Evolutionary conservation across 306 rosid species (phyloP).

Genomic region (Citrullus mucosospermus): DNA sequence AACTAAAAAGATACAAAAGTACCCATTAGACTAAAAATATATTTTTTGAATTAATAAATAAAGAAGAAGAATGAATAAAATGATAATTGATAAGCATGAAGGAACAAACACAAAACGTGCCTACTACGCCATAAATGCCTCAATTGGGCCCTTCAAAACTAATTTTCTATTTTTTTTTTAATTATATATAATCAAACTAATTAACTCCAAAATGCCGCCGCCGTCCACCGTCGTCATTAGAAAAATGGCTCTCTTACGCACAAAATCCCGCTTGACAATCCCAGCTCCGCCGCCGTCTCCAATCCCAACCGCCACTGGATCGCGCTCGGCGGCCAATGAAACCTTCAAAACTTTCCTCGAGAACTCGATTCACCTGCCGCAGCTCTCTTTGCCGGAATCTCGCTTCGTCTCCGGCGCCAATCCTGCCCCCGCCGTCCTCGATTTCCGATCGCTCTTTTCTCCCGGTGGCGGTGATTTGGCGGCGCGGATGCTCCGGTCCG

Average conservation of each 20-base stretch:
- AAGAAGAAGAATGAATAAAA: neutral
- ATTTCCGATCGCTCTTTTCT: slow-evolving; percentile 25
- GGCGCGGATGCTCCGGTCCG: slow-evolving; percentile 24
- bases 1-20: too few species aligned
- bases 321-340: slow-evolving; percentile 53
- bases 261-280: slow-evolving; percentile 5
- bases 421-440: slow-evolving; percentile 29
- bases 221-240: neutral
- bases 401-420: neutral
- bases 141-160: neutral
- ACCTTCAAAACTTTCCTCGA: slow-evolving; percentile 44
- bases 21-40: too few species aligned
- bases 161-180: neutral
- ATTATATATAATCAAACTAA: neutral
- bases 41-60: too few species aligned
- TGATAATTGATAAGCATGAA: neutral
- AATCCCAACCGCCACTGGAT: slow-evolving; percentile 59
- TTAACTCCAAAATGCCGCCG: neutral
- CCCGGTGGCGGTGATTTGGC: neutral
- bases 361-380: slow-evolving; percentile 30
- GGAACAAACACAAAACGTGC: slow-evolving; percentile 15
- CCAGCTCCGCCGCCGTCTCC: slow-evolving; percentile 58
- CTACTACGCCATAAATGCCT: slow-evolving; percentile 25
- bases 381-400: slow-evolving; percentile 30
- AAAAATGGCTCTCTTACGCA: slow-evolving; percentile 25